Conservation (phyloP, 176 grass and related monocot genomes). For the Musa acuminata region DNA sequence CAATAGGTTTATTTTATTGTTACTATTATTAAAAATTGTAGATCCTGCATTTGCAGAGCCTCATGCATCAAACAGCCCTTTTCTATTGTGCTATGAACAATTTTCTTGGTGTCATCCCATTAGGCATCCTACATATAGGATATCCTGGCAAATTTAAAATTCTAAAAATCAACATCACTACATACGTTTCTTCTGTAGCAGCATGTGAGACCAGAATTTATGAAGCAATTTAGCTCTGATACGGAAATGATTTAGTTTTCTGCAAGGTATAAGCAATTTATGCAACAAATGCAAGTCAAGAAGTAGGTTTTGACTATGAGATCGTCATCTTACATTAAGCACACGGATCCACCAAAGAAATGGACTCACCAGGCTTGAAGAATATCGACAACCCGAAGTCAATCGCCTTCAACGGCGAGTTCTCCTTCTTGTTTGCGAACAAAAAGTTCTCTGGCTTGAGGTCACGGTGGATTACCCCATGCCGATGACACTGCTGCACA, state of each 20-base stretch:
- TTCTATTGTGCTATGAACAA: too few relatives aligned
- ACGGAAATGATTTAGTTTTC: neutral
- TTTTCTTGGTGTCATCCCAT: too few relatives aligned
- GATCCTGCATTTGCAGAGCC: too few relatives aligned
- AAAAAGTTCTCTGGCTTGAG: conserved; percentile 96
- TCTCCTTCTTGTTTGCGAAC: conserved; percentile 94
- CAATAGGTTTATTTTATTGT: too few relatives aligned
- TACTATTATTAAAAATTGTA: too few relatives aligned
- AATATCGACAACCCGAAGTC: conserved; percentile 96
- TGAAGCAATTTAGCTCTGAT: neutral
- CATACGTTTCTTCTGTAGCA: neutral
- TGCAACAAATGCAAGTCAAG: neutral
- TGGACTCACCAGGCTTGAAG: conserved; percentile 68
- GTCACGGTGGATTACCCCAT: conserved; percentile 90
- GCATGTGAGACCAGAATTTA: neutral
- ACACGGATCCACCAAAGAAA: too few relatives aligned
- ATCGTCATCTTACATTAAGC: neutral
- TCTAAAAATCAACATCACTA: neutral
- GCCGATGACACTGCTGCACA: conserved; percentile 85
- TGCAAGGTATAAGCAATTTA: neutral
- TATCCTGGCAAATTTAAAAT: neutral
- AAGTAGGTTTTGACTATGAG: neutral
- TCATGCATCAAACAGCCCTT: too few relatives aligned
- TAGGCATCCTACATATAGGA: too few relatives aligned
- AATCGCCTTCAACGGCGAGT: conserved; percentile 88